phyloP scores from a whole-genome alignment of 192 early-diverging fungal species.

The Phycomyces nitens region DNA sequence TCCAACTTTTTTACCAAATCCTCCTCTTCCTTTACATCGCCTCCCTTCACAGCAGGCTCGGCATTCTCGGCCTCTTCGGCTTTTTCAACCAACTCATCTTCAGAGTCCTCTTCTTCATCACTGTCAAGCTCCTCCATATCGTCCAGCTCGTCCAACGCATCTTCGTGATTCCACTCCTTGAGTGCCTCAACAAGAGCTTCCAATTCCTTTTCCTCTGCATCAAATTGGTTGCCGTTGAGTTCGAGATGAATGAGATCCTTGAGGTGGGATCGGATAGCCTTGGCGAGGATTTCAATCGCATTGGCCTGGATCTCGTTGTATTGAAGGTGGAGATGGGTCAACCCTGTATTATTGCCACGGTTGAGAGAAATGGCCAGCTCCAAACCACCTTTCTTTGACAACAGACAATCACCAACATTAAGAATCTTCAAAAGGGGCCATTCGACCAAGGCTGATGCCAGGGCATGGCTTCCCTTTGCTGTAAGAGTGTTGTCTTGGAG shows the following conservation, averaged over 20 bases:
- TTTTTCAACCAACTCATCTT: constrained; percentile 49
- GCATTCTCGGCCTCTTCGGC: constrained; percentile 37
- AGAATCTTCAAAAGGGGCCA: constrained; percentile 80
- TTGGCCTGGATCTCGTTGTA: constrained; percentile 89
- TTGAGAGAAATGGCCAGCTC: constrained; percentile 65
- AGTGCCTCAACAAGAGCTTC: constrained; percentile 70
- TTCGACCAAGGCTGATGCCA: constrained; percentile 68
- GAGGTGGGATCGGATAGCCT: constrained; percentile 63
- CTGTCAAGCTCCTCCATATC: constrained; percentile 88
- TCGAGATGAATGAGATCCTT: constrained; percentile 63
- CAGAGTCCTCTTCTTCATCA: constrained; percentile 67
- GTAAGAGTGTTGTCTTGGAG: constrained; percentile 98
- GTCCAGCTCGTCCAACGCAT: constrained; percentile 88
- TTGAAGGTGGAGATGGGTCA: constrained; percentile 67
- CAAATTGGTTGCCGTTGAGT: constrained; percentile 91
- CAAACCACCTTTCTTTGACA: constrained; percentile 69
- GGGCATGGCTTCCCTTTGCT: constrained; percentile 67
- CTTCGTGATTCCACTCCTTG: constrained; percentile 61
- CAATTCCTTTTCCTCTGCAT: constrained; percentile 76
- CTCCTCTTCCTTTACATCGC: constrained; percentile 21
- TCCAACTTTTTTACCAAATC: constrained; percentile 19
- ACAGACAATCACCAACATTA: constrained; percentile 89
- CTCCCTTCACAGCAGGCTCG: constrained; percentile 9
- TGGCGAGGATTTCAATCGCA: constrained; percentile 64
- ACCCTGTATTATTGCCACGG: constrained; percentile 45